Evolutionary conservation across 495 filamentous ascomycete species (phyloP).

Genomic region (Hypoxylon lenormandii): DNA sequence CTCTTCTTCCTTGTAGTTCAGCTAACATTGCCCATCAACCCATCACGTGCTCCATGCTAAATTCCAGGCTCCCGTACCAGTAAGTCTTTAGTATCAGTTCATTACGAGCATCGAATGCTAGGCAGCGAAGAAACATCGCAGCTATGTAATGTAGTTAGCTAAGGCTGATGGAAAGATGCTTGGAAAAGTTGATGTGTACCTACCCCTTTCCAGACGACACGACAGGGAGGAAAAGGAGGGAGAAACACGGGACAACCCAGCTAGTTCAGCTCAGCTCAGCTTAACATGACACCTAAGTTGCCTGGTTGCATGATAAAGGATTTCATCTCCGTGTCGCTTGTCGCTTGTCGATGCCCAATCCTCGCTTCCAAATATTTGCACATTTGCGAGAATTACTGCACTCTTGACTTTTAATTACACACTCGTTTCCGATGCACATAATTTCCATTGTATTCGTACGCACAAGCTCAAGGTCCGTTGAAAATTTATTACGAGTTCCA

Average conservation of each 20-base stretch:
- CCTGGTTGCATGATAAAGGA: conserved; percentile 41
- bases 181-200: conserved; percentile 8
- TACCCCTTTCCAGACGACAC: background rate
- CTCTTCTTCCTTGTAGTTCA: too few species aligned
- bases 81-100: too few species aligned
- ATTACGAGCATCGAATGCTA: conserved; percentile 4
- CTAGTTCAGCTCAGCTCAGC: conserved; percentile 51
- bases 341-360: conserved; percentile 46
- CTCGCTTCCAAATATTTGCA: conserved; percentile 39
- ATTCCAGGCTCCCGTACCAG: too few species aligned
- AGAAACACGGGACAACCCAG: conserved; percentile 54
- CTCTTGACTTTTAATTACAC: conserved; percentile 22
- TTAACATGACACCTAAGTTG: conserved; percentile 14
- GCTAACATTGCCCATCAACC: too few species aligned
- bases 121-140: conserved; percentile 16
- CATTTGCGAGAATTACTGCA: conserved; percentile 25
- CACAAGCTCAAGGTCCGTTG: background rate
- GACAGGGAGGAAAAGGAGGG: conserved; percentile 39
- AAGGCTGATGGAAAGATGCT: background rate
- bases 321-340: conserved; percentile 42
- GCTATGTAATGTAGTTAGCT: too few species aligned
- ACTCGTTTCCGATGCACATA: conserved; percentile 19
- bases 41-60: too few species aligned
- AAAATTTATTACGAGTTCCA: conserved; percentile 13
- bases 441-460: conserved; percentile 7